Evolutionary conservation across 2,329 filamentous ascomycete genomes (phyloP).

Genomic region (Venturia effusa): DNA sequence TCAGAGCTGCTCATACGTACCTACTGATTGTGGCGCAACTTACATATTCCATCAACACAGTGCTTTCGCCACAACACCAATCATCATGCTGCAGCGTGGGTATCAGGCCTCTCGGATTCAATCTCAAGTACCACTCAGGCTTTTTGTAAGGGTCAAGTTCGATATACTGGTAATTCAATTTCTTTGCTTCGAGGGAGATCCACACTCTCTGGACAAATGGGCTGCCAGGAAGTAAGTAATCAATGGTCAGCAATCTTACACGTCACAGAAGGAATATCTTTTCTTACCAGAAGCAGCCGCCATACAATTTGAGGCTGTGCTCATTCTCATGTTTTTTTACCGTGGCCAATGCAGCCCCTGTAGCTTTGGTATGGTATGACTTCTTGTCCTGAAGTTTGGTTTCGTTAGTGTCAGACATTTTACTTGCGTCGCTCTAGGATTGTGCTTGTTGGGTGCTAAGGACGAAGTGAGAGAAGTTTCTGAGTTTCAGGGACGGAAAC

Average conservation of each 20-base stretch:
- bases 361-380: constrained; percentile 60
- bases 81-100: constrained; percentile 67
- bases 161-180: constrained; percentile 71
- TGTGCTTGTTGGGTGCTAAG: not conserved
- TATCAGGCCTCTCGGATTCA: constrained; percentile 66
- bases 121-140: constrained; percentile 57
- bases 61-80: constrained; percentile 75
- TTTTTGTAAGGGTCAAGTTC: constrained; percentile 74
- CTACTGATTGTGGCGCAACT: constrained; percentile 4
- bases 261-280: constrained; percentile 16
- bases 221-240: constrained; percentile 1
- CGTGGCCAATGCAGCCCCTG: constrained; percentile 58
- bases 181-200: constrained; percentile 76
- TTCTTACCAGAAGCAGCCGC: constrained; percentile 68
- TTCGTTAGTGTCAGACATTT: constrained; percentile 4
- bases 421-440: not conserved
- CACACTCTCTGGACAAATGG: constrained; percentile 49
- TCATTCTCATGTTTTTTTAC: constrained; percentile 61
- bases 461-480: not conserved
- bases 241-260: not conserved
- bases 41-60: constrained; percentile 78
- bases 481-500: not conserved
- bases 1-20: not conserved
- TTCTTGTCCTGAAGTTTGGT: constrained; percentile 35
- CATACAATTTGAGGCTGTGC: constrained; percentile 63